Evolutionary conservation across 2,329 filamentous ascomycete genomes (phyloP).

Genomic region (Nemania sp.): DNA sequence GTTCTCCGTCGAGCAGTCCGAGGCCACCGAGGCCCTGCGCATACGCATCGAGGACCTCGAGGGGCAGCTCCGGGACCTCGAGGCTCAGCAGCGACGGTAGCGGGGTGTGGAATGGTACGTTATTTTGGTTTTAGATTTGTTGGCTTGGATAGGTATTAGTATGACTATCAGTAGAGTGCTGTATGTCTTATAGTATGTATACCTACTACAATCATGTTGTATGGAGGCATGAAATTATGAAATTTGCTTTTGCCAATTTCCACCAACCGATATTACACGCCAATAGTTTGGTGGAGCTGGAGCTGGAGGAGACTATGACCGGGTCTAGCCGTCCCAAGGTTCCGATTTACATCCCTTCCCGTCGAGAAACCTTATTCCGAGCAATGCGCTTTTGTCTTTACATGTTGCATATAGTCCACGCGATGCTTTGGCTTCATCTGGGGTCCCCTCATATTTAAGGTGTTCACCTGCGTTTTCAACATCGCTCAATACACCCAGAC

Average conservation of each 20-base stretch:
- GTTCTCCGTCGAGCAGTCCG: slow-evolving; percentile 70
- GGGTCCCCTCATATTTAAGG: neutral
- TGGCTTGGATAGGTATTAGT: neutral
- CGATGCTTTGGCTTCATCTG: neutral
- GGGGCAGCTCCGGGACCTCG: slow-evolving; percentile 57
- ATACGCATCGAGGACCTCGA: slow-evolving; percentile 64
- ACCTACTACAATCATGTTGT: no score
- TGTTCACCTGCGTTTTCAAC: neutral
- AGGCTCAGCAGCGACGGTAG: slow-evolving; percentile 29
- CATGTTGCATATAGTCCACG: neutral
- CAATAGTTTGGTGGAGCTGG: slow-evolving; percentile 4
- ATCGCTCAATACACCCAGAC: neutral
- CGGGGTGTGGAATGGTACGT: neutral
- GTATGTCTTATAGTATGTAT: no score
- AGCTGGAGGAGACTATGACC: no score
- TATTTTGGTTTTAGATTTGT: neutral
- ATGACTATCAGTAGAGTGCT: no score
- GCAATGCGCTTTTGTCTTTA: neutral
- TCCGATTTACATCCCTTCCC: neutral
- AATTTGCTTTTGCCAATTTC: slow-evolving; percentile 11
- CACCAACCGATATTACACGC: neutral
- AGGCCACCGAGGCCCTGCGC: slow-evolving; percentile 70
- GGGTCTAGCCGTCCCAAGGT: slow-evolving; percentile 2
- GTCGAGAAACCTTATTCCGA: slow-evolving; percentile 6
- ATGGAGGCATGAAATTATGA: neutral